Percentiles rank a stretch among this genome's conserved stretches.
Evolutionary conservation across 768 basidiomycete genomes (phyloP).

Genomic region (Naganishia friedmannii): DNA sequence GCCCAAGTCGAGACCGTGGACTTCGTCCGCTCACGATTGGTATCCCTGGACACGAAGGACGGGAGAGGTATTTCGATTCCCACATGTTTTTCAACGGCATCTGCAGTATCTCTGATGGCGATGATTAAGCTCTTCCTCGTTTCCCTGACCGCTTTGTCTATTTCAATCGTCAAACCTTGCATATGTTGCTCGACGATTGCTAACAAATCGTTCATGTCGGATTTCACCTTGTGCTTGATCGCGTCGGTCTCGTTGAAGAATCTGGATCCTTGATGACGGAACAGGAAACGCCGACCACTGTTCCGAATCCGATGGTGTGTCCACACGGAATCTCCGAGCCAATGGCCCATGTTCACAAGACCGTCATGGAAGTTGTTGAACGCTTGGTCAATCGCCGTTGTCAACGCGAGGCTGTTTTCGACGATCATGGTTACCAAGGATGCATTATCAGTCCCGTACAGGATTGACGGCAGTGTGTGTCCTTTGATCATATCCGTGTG

Average conservation of each 20-base stretch:
- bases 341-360: neutral
- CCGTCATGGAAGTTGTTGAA: neutral
- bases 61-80: constrained; percentile 16
- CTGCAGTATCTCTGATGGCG: constrained; percentile 7
- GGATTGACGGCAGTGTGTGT: neutral
- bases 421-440: neutral
- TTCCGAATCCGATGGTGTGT: neutral
- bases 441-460: neutral
- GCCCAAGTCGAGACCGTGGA: constrained; percentile 19
- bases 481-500: neutral
- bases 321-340: neutral
- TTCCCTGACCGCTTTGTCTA: constrained; percentile 11
- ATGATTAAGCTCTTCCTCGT: neutral
- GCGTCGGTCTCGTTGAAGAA: constrained; percentile 17
- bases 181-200: constrained; percentile 7
- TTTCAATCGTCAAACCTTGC: constrained; percentile 7
- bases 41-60: neutral
- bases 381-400: constrained; percentile 4
- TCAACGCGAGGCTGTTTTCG: constrained; percentile 9
- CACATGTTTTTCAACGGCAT: constrained; percentile 6
- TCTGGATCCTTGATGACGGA: neutral
- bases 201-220: constrained; percentile 7
- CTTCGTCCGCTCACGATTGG: neutral
- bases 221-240: constrained; percentile 4
- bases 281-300: constrained; percentile 2